Conservation (phyloP, 139 green algal genomes). For the Dunaliella primolecta region DNA sequence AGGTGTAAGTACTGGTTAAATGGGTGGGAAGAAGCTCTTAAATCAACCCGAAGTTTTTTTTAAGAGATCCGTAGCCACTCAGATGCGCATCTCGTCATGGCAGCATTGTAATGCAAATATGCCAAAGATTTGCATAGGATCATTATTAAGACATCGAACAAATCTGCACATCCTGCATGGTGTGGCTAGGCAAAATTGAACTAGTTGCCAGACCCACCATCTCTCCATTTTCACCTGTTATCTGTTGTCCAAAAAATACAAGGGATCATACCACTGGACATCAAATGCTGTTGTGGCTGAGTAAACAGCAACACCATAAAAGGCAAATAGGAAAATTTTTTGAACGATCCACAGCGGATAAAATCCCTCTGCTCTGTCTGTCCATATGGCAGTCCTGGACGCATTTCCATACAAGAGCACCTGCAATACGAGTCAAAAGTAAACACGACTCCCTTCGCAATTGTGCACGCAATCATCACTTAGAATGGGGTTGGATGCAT, state of each 20-base stretch:
- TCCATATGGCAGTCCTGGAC: slow-evolving; percentile 20
- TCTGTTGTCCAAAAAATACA: neutral
- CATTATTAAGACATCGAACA: too few species aligned
- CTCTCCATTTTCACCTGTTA: neutral
- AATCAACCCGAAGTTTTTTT: too few species aligned
- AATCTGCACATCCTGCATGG: neutral
- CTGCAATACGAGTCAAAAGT: too few species aligned
- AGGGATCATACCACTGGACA: slow-evolving; percentile 16
- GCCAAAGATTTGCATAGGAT: too few species aligned
- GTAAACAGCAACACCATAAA: slow-evolving; percentile 11
- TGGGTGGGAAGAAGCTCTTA: too few species aligned
- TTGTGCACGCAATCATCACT: too few species aligned
- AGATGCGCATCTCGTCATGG: too few species aligned
- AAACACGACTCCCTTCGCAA: too few species aligned
- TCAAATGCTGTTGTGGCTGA: slow-evolving; percentile 8
- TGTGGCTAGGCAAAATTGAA: neutral
- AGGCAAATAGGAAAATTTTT: slow-evolving; percentile 21
- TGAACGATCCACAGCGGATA: slow-evolving; percentile 19
- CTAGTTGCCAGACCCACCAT: neutral
- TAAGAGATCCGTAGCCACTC: too few species aligned
- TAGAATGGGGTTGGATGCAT: too few species aligned
- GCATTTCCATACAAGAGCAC: slow-evolving; percentile 13
- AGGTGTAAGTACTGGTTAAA: too few species aligned
- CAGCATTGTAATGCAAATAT: too few species aligned
- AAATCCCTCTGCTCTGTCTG: slow-evolving; percentile 8